Evolutionary conservation across 2,329 filamentous ascomycete species (phyloP).

Genomic region (Cryphonectria naterciae): DNA sequence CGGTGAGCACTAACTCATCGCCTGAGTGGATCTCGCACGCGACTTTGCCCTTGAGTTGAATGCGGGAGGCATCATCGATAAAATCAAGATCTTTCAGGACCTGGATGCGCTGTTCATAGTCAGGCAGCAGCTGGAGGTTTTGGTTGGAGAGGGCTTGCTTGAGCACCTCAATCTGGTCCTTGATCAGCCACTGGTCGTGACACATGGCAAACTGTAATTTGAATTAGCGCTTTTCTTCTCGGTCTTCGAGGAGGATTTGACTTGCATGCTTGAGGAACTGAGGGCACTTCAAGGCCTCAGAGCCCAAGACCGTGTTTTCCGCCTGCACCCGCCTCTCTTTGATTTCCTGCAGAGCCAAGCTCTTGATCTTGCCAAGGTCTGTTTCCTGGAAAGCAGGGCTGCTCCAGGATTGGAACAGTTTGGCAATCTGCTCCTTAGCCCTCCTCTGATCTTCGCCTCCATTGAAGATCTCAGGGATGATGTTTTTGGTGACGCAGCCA

Average conservation of each 20-base stretch:
- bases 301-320: constrained; percentile 64
- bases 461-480: constrained; percentile 62
- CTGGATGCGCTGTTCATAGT: constrained; percentile 93
- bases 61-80: constrained; percentile 82
- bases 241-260: constrained; percentile 32
- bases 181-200: constrained; percentile 94
- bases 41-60: constrained; percentile 96
- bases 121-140: constrained; percentile 91
- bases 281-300: constrained; percentile 71
- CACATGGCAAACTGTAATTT: constrained; percentile 85
- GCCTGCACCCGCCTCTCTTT: constrained; percentile 71
- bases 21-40: constrained; percentile 98
- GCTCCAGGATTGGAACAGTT: constrained; percentile 75
- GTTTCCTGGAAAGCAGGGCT: constrained; percentile 80
- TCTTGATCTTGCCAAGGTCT: constrained; percentile 80
- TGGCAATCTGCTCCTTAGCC: constrained; percentile 70
- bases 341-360: constrained; percentile 78
- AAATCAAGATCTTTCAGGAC: constrained; percentile 92
- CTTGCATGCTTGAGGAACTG: constrained; percentile 86
- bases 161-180: constrained; percentile 87
- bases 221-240: constrained; percentile 32
- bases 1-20: constrained; percentile 93
- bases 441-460: constrained; percentile 51
- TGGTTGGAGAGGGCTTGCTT: constrained; percentile 92
- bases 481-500: constrained; percentile 62